Evolutionary conservation across 31 red algal genomes (phyloP).

Genomic region (Asparagopsis taxiformis): DNA sequence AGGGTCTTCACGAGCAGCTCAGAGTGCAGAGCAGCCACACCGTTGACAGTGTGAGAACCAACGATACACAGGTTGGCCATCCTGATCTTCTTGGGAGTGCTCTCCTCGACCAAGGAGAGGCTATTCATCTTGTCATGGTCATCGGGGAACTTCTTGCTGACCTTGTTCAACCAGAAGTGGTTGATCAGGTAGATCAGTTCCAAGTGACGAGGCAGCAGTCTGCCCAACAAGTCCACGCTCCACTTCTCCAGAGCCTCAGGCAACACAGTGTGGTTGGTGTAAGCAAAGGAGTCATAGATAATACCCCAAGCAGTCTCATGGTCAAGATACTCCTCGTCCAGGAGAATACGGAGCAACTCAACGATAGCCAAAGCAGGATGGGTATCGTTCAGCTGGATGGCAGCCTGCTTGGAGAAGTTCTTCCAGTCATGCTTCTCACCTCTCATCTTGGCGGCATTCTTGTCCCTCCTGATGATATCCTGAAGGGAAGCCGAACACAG

Average conservation of each 20-base stretch:
- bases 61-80: slow-evolving; percentile 98
- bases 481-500: slow-evolving; percentile 97
- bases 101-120: slow-evolving; percentile 97
- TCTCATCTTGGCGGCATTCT: too few species aligned
- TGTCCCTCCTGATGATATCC: slow-evolving; percentile 83
- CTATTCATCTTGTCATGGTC: slow-evolving; percentile 82
- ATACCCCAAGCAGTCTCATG: slow-evolving; percentile 90
- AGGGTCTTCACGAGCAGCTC: slow-evolving; percentile 72
- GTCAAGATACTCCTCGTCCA: slow-evolving; percentile 83
- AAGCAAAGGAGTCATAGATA: slow-evolving; percentile 85
- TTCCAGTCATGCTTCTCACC: slow-evolving; percentile 67
- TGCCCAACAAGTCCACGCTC: slow-evolving; percentile 90
- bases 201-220: slow-evolving; percentile 95
- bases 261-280: slow-evolving; percentile 99
- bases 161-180: slow-evolving; percentile 67
- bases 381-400: slow-evolving; percentile 98
- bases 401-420: slow-evolving; percentile 80
- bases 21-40: slow-evolving; percentile 95
- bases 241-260: slow-evolving; percentile 99
- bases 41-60: slow-evolving; percentile 96
- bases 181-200: slow-evolving; percentile 99
- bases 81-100: slow-evolving; percentile 90
- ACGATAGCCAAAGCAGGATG: slow-evolving; percentile 96
- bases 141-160: slow-evolving; percentile 71
- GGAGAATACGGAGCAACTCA: slow-evolving; percentile 95